Evolutionary conservation across 495 filamentous ascomycete species (phyloP), one percentile per base, ranked within the genome.

Genomic region (Aspergillus indologenus): DNA sequence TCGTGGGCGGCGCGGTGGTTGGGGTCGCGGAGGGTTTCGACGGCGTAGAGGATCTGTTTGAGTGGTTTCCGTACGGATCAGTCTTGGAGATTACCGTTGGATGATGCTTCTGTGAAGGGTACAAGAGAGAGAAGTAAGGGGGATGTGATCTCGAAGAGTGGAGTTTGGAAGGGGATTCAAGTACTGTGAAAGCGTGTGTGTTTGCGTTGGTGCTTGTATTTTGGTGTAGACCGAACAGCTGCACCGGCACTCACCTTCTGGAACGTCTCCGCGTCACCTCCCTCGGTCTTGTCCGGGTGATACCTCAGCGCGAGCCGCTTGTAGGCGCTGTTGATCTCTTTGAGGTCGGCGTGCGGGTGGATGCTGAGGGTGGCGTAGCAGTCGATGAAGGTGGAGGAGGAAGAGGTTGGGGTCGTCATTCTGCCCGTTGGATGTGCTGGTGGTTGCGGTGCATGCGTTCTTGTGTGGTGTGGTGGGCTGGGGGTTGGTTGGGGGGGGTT

Each of bases 231-330:
- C n/a, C n/a, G n/a, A n/a, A n/a, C n/a, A n/a, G n/a, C n/a, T n/a
- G n/a, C n/a, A n/a, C n/a, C n/a, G n/a, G n/a, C n/a, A 54, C 46
- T 22, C 55, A 76, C 74, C 53, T 67, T 62, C 48, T 61, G 71
- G 23, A 87, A 87, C 22, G 79, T 70, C 45, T 79, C 71, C 15
- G 58, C 60, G 5, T 73, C 67, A 24, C 73, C 72, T 40, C 71
- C 69, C 31, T 75, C 73, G 63, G 80, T 76, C 66, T 88, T 87
- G 70, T 88, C 85, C 0, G 85, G 86, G 59, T 88, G 85, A 62
- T 69, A 72, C 57, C 79, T 81, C 51, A 87, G 66, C 1, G 84
- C 86, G 11, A 76, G 66, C 49, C 63, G 74, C 53, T 74, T 79
- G 63, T 79, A 80, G 7, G 76, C 70, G 31, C 62, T 63, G 54